Base-by-base conservation (phyloP, 768 basidiomycete genomes). In the Sporobolomyces pararoseus region DNA sequence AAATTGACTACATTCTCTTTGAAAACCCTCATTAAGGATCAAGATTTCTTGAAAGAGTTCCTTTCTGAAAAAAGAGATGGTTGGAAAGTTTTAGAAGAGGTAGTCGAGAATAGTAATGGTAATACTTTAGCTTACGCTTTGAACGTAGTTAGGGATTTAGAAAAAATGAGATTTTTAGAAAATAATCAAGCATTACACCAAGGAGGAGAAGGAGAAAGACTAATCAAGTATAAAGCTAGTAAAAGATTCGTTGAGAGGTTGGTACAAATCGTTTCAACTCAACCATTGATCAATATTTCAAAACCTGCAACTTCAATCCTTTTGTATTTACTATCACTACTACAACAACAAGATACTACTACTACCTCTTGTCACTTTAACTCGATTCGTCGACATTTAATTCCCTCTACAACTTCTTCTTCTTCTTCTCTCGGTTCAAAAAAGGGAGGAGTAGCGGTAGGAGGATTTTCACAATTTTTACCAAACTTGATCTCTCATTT, bases 41-140 rank as follows among this genome's bases (percentile, higher is more conserved):
- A 59, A 23, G 85, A 86, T 76, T 96, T 94, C 71, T 86, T 87
- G 2, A 83, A 83, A 52, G 88, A 88, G 76, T 96, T 94, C 77
- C 80, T 94, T n/a, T n/a, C n/a, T 25, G 39, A 42, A 17, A 84
- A 83, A 53, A 83, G 86, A 42, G 84, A 86, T 68, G 92, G 93
- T 1, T 81, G 93, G 39, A 78, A 80, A 37, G 86, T 88, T 73
- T 83, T 96, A 21, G 85, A 90, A 37, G 82, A 84, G 35, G 84
- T 89, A 46, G 89, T 93, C 68, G 82, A 84, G 65, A 79, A 79
- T 4, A 83, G 83, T 23, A 85, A 86, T 63, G 91, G 92, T 44
- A 96, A 96, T 78, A 88, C 87, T 1, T 85, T 95, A 46, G 91
- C 92, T 50, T 93, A 93, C 72, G 89, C 90, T 13, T 82, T 95